Conservation (phyloP, 2,329 filamentous ascomycete genomes). For the Aureobasidium sp. region DNA sequence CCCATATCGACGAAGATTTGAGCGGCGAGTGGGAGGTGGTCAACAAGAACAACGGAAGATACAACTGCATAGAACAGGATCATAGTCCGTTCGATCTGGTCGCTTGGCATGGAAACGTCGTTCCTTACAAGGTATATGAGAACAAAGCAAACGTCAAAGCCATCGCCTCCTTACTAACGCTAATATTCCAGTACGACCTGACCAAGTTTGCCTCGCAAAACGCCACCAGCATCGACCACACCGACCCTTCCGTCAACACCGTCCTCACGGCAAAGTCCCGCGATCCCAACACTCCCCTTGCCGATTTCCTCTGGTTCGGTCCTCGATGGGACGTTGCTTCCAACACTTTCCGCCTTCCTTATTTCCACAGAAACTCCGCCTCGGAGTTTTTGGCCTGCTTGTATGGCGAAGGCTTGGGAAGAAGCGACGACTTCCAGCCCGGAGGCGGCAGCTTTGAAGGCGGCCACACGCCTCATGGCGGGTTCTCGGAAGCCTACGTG, state of each 20-base stretch:
- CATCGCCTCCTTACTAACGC: neutral
- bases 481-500: constrained; percentile 40
- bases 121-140: constrained; percentile 40
- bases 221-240: constrained; percentile 34
- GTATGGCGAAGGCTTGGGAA: constrained; percentile 33
- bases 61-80: constrained; percentile 31
- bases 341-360: constrained; percentile 34
- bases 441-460: constrained; percentile 34
- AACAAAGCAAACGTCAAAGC: no score
- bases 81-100: constrained; percentile 40
- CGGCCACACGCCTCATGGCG: constrained; percentile 33
- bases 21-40: constrained; percentile 31
- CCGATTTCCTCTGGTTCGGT: constrained; percentile 35
- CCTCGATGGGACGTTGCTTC: constrained; percentile 34
- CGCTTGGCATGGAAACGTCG: constrained; percentile 36
- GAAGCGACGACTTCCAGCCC: constrained; percentile 38
- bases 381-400: constrained; percentile 34
- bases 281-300: constrained; percentile 31
- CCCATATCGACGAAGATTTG: constrained; percentile 32
- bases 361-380: constrained; percentile 35
- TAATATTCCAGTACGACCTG: constrained; percentile 41
- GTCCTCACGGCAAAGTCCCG: constrained; percentile 34
- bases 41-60: constrained; percentile 32
- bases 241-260: constrained; percentile 33
- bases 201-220: constrained; percentile 40